These are phyloP conservation scores for Meyerozyma athensensis DNA, from an alignment of 1,139 yeast species.

Conservation along the genomic window DNA sequence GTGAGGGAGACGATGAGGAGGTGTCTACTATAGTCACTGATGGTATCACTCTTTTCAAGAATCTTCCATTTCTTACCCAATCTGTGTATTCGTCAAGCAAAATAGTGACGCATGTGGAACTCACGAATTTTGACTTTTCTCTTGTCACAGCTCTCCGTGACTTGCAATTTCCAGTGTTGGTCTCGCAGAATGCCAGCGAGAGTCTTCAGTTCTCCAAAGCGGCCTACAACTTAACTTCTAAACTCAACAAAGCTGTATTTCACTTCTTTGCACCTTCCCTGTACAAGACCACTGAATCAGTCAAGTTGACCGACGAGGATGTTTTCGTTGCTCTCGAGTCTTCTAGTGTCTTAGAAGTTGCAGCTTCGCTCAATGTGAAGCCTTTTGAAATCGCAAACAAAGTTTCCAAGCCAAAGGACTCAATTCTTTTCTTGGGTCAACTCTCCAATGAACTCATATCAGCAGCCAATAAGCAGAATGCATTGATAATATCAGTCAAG, in stretches of 20 bases:
- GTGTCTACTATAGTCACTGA: conserved; percentile 50
- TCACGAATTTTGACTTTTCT: conserved; percentile 56
- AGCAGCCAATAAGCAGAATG: conserved; percentile 36
- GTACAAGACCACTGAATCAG: conserved; percentile 14
- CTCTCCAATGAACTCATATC: conserved; percentile 40
- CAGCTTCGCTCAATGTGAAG: conserved; percentile 22
- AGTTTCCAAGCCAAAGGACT: conserved; percentile 37
- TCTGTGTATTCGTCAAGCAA: conserved; percentile 35
- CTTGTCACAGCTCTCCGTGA: conserved; percentile 68
- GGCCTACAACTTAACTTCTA: conserved; percentile 53
- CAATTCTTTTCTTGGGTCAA: conserved; percentile 61
- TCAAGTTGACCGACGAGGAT: conserved; percentile 15
- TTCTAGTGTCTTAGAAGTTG: conserved; percentile 21
- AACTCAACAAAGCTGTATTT: conserved; percentile 51
- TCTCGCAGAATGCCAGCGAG: conserved; percentile 57
- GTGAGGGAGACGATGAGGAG: conserved; percentile 16
- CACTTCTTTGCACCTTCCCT: conserved; percentile 53
- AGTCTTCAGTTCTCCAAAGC: conserved; percentile 49
- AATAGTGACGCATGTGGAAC: conserved; percentile 58
- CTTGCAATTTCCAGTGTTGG: conserved; percentile 55
- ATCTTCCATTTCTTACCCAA: conserved; percentile 51
- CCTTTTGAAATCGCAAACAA: conserved; percentile 28
- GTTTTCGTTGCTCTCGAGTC: conserved; percentile 15
- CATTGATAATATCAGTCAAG: conserved; percentile 54
- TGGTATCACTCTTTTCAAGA: conserved; percentile 46